Evolutionary conservation across 345 rosid species (phyloP).

Genomic region (Citrus maxima): DNA sequence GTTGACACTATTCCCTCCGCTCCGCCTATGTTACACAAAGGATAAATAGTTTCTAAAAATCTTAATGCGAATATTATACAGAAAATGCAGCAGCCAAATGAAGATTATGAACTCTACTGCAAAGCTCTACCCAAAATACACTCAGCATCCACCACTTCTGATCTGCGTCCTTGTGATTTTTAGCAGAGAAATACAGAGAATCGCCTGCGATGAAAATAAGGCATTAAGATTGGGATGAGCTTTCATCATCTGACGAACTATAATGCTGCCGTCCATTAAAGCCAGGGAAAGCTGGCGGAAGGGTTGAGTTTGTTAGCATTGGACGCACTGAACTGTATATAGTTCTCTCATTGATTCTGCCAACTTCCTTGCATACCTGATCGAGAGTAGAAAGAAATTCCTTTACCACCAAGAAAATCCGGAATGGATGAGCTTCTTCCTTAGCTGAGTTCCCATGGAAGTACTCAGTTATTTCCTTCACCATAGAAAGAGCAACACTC

Average conservation of each 20-base stretch:
- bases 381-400: slow-evolving; percentile 86
- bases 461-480: slow-evolving; percentile 79
- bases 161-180: not conserved
- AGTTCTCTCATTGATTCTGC: slow-evolving; percentile 77
- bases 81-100: slow-evolving; percentile 4
- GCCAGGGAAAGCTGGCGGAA: slow-evolving; percentile 48
- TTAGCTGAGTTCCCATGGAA: slow-evolving; percentile 79
- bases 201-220: not conserved
- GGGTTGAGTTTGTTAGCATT: slow-evolving; percentile 28
- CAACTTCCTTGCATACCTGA: slow-evolving; percentile 90
- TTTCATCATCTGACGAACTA: slow-evolving; percentile 41
- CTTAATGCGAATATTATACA: slow-evolving; percentile 4
- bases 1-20: not conserved
- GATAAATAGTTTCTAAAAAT: slow-evolving; percentile 3
- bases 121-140: not conserved
- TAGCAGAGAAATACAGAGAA: not conserved
- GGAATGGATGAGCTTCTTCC: slow-evolving; percentile 79
- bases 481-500: slow-evolving; percentile 38
- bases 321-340: slow-evolving; percentile 55
- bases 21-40: not conserved
- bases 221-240: slow-evolving; percentile 15
- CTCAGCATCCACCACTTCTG: not conserved
- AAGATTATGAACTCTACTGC: not conserved
- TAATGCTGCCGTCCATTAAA: slow-evolving; percentile 31
- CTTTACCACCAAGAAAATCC: slow-evolving; percentile 76